phyloP scores from a whole-genome alignment of 768 basidiomycete species.

The Mycena epipterygia region DNA sequence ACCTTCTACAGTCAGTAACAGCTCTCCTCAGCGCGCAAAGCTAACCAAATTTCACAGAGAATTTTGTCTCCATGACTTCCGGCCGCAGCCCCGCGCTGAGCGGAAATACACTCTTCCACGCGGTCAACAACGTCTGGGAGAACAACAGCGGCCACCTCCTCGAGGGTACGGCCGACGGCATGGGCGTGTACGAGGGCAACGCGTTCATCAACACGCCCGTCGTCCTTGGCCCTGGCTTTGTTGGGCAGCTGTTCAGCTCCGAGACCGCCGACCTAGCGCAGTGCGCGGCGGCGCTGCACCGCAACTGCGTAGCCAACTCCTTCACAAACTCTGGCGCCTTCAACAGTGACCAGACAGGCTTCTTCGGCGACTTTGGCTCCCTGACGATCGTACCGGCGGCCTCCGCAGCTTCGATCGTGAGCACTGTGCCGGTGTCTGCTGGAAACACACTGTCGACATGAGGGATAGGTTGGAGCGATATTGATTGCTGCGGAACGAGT shows the following conservation, averaged over 20 bases:
- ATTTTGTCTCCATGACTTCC: not conserved
- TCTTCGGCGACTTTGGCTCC: not conserved
- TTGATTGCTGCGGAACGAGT: no score
- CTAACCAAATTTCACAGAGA: not conserved
- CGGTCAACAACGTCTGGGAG: not conserved
- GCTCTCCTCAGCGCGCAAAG: no score
- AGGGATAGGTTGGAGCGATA: no score
- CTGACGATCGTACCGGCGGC: no score
- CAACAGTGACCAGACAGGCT: not conserved
- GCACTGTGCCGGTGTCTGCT: no score
- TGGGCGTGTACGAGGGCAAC: not conserved
- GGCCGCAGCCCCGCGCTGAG: slow-evolving; percentile 1
- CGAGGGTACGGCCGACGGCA: not conserved
- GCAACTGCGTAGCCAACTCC: not conserved
- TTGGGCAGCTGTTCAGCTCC: not conserved
- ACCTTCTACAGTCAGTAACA: no score
- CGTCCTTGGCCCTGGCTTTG: not conserved
- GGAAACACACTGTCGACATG: no score
- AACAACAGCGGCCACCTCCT: not conserved
- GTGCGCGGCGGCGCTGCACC: not conserved
- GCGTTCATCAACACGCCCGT: not conserved
- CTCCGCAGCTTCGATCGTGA: no score
- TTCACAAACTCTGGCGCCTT: not conserved
- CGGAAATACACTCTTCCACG: not conserved
- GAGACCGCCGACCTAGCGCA: not conserved